These are phyloP conservation scores for Xylariaceae sp. DNA, from an alignment of 2,329 filamentous ascomycete species.

Conservation along the genomic window DNA sequence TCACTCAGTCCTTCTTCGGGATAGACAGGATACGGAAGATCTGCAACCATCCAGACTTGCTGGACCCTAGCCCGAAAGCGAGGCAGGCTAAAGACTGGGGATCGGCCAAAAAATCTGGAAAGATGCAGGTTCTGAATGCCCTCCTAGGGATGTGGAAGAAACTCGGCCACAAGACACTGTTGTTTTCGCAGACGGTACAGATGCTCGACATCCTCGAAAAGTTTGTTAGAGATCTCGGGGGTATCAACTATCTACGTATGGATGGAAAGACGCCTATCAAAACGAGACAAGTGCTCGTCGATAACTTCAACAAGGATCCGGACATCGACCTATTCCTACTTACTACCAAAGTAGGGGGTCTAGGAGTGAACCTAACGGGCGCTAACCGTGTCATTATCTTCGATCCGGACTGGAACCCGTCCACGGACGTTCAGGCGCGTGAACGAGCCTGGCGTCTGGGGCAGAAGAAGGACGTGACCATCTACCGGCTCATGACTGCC, in stretches of 20 bases:
- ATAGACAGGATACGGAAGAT: slow-evolving; percentile 93
- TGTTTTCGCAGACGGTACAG: slow-evolving; percentile 89
- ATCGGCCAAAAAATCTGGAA: slow-evolving; percentile 72
- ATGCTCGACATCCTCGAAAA: slow-evolving; percentile 93
- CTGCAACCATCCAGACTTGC: slow-evolving; percentile 92
- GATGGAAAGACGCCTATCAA: slow-evolving; percentile 89
- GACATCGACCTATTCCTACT: slow-evolving; percentile 82
- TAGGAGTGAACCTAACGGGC: slow-evolving; percentile 91
- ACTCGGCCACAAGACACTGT: slow-evolving; percentile 82
- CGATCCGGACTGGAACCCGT: slow-evolving; percentile 98
- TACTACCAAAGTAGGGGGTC: slow-evolving; percentile 89
- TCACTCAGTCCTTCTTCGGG: slow-evolving; percentile 76
- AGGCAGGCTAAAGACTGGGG: slow-evolving; percentile 73
- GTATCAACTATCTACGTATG: slow-evolving; percentile 79
- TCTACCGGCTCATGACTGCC: slow-evolving; percentile 96
- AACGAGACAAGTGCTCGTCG: slow-evolving; percentile 81
- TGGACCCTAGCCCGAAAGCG: slow-evolving; percentile 52
- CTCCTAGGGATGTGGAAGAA: slow-evolving; percentile 84
- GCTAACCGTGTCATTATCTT: slow-evolving; percentile 97
- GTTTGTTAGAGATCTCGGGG: slow-evolving; percentile 63
- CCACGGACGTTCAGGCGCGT: slow-evolving; percentile 89
- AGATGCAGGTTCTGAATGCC: slow-evolving; percentile 91
- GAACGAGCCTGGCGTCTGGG: slow-evolving; percentile 94
- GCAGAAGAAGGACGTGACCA: slow-evolving; percentile 90
- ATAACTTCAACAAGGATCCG: slow-evolving; percentile 81